Percentiles rank a stretch among this genome's conserved stretches.
Evolutionary conservation across 306 rosid species (phyloP).

Genomic region (Quercus parvula): DNA sequence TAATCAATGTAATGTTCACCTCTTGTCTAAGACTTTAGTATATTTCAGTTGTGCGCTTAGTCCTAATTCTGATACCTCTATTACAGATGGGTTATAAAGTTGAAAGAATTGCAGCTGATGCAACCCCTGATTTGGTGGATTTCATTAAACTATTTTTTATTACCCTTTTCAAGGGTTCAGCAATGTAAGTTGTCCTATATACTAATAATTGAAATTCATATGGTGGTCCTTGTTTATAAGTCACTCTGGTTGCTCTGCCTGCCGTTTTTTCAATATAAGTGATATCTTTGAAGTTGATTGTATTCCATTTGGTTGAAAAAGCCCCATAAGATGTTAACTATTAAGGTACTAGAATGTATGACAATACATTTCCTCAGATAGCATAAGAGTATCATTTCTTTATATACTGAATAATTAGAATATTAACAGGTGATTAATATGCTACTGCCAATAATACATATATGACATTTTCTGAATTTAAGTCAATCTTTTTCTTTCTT

Average conservation of each 20-base stretch:
- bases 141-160: slow-evolving; percentile 55
- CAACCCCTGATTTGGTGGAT: slow-evolving; percentile 56
- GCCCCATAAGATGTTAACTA: too few species aligned
- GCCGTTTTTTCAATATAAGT: not conserved
- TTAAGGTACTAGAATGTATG: too few species aligned
- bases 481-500: not conserved
- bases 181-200: slow-evolving; percentile 56
- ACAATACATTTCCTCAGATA: too few species aligned
- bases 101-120: slow-evolving; percentile 66
- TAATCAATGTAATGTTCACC: slow-evolving; percentile 59
- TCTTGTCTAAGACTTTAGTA: slow-evolving; percentile 9
- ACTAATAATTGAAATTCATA: not conserved
- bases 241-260: not conserved
- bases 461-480: not conserved
- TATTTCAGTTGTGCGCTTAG: slow-evolving; percentile 9
- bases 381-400: not conserved
- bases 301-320: too few species aligned
- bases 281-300: not conserved
- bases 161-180: slow-evolving; percentile 58
- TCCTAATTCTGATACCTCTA: slow-evolving; percentile 27
- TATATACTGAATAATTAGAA: not conserved
- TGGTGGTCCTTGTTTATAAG: not conserved
- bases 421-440: not conserved
- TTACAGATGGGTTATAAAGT: slow-evolving; percentile 62
- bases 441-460: not conserved